Evolutionary conservation across 371 early-diverging fungal genomes (phyloP).

Genomic region (Mortierella sp.): DNA sequence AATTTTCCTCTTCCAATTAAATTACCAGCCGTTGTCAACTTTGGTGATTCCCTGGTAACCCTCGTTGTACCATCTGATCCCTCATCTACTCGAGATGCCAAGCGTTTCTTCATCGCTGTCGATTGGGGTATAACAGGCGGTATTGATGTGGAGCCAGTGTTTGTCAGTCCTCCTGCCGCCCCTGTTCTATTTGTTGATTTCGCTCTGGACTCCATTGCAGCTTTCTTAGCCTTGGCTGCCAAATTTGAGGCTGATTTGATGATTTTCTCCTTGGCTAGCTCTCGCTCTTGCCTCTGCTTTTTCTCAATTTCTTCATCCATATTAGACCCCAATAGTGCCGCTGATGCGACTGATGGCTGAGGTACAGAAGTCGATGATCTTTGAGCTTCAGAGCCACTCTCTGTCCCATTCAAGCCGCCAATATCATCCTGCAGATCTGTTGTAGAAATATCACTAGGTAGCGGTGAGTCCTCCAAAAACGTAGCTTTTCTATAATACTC

Average conservation of each 20-base stretch:
- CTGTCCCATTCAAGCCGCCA: background rate
- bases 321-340: background rate
- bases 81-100: slow-evolving; percentile 1
- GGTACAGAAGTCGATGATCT: too few relatives aligned
- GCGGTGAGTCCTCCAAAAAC: background rate
- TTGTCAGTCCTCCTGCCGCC: background rate
- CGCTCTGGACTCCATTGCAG: slow-evolving; percentile 4
- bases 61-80: background rate
- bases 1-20: background rate
- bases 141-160: slow-evolving; percentile 2
- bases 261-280: background rate
- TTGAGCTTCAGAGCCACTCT: background rate
- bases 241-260: background rate
- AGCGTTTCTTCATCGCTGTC: slow-evolving; percentile 3
- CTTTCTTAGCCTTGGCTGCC: slow-evolving; percentile 5
- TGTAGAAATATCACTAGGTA: slow-evolving; percentile 10
- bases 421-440: background rate
- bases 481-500: slow-evolving; percentile 22
- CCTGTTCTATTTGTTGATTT: background rate
- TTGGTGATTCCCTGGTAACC: background rate
- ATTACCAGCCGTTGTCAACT: background rate
- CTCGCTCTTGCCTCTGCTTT: slow-evolving; percentile 11
- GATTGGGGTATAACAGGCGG: slow-evolving; percentile 15
- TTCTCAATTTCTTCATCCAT: background rate
- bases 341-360: background rate